phyloP scores from a whole-genome alignment of 2,329 filamentous ascomycete species.

The Aspergillus sp. region DNA sequence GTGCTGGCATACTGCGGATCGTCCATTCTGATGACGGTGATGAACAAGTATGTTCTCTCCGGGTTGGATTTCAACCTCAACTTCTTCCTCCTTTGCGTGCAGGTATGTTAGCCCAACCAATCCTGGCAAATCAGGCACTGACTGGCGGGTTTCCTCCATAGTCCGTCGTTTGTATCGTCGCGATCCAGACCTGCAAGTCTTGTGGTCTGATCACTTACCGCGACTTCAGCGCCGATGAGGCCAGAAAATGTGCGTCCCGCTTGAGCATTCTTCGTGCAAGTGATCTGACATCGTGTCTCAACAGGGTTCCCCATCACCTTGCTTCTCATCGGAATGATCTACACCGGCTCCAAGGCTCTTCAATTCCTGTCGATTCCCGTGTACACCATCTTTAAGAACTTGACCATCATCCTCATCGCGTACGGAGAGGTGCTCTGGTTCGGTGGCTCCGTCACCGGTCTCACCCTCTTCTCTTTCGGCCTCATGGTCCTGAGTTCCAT shows the following conservation, averaged over 20 bases:
- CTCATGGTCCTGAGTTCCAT: conserved; percentile 95
- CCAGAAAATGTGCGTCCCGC: conserved; percentile 74
- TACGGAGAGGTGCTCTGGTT: conserved; percentile 99
- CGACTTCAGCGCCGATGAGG: conserved; percentile 85
- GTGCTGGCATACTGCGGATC: conserved; percentile 89
- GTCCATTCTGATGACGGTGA: conserved; percentile 99
- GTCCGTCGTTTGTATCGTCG: conserved; percentile 84
- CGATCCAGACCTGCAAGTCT: conserved; percentile 81
- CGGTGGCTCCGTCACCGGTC: conserved; percentile 81
- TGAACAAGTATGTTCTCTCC: conserved; percentile 97
- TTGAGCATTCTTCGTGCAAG: conserved; percentile 1
- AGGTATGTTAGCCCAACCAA: conserved; percentile 60
- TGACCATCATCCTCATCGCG: conserved; percentile 97
- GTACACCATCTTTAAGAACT: conserved; percentile 99
- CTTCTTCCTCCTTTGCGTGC: conserved; percentile 88
- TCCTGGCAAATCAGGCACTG: not conserved
- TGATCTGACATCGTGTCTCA: conserved; percentile 5
- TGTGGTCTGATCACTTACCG: conserved; percentile 76
- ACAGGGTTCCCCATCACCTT: conserved; percentile 94
- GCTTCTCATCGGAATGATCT: conserved; percentile 98
- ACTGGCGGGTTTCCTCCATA: conserved; percentile 36
- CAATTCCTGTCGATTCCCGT: conserved; percentile 97
- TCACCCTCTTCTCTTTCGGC: conserved; percentile 89
- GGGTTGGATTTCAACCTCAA: conserved; percentile 91
- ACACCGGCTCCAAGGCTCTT: conserved; percentile 92